Conservation (phyloP, 2,329 filamentous ascomycete species). For the Paracamarosporium sp. region DNA sequence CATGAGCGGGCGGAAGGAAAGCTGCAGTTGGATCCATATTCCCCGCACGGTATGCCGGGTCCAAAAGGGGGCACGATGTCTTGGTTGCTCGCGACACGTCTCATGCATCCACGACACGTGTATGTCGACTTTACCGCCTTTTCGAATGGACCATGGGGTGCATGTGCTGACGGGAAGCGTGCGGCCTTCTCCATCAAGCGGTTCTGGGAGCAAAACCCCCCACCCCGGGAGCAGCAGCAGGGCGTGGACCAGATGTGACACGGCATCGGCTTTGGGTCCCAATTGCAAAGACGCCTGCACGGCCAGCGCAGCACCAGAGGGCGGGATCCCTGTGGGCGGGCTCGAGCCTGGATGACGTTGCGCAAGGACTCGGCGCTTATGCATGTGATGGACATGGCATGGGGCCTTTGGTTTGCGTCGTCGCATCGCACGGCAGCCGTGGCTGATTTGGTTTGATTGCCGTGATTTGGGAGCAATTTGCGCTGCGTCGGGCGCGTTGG, state of each 20-base stretch:
- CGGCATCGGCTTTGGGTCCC: constrained; percentile 18
- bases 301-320: constrained; percentile 16
- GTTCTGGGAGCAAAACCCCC: not conserved
- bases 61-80: too few relatives aligned
- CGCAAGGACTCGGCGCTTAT: constrained; percentile 30
- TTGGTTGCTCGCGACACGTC: not conserved
- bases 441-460: not conserved
- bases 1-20: not conserved
- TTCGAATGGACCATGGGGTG: constrained; percentile 16
- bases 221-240: not conserved
- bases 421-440: constrained; percentile 30
- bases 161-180: constrained; percentile 15
- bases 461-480: not conserved
- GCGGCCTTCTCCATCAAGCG: constrained; percentile 30
- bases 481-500: not conserved
- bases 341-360: not conserved
- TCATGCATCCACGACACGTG: constrained; percentile 30
- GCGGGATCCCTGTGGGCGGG: constrained; percentile 2
- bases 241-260: constrained; percentile 11
- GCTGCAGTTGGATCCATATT: not conserved
- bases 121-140: constrained; percentile 29
- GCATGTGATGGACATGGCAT: constrained; percentile 38
- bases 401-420: too few relatives aligned
- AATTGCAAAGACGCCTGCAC: constrained; percentile 10
- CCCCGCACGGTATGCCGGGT: too few relatives aligned